phyloP scores from a whole-genome alignment of 345 rosid species.

The Limnanthes douglasii region DNA sequence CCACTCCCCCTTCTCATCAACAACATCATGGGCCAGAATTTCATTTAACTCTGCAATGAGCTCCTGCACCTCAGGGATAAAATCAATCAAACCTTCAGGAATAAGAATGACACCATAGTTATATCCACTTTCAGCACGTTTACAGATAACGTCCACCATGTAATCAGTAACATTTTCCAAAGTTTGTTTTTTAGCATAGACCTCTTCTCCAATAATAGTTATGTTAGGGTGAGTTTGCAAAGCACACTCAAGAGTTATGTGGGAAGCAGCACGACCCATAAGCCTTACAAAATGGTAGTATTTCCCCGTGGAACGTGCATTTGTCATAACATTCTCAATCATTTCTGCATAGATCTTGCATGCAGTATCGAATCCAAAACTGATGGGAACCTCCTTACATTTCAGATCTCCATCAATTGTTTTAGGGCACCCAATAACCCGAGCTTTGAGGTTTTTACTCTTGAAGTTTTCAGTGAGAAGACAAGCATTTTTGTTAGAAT shows the following conservation, averaged over 20 bases:
- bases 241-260: constrained; percentile 97
- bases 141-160: constrained; percentile 77
- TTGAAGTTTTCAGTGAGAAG: constrained; percentile 98
- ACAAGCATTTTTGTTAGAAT: constrained; percentile 97
- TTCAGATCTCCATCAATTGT: constrained; percentile 99
- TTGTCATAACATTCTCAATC: constrained; percentile 98
- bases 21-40: constrained; percentile 71
- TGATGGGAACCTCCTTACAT: constrained; percentile 91
- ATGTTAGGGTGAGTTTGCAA: constrained; percentile 97
- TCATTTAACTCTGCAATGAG: constrained; percentile 89
- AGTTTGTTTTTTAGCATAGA: constrained; percentile 69
- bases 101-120: constrained; percentile 94
- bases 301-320: constrained; percentile 97
- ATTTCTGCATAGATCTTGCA: constrained; percentile 98
- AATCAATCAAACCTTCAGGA: constrained; percentile 98
- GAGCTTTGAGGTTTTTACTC: constrained; percentile 69
- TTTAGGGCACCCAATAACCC: constrained; percentile 96
- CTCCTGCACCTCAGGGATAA: constrained; percentile 97
- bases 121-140: constrained; percentile 61
- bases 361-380: constrained; percentile 99
- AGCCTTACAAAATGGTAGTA: constrained; percentile 97
- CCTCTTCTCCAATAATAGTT: constrained; percentile 98
- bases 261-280: constrained; percentile 99
- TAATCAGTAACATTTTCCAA: constrained; percentile 85
- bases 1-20: constrained; percentile 77